phyloP scores from a whole-genome alignment of 2,329 filamentous ascomycete genomes.

The Calonectria hongkongensis region DNA sequence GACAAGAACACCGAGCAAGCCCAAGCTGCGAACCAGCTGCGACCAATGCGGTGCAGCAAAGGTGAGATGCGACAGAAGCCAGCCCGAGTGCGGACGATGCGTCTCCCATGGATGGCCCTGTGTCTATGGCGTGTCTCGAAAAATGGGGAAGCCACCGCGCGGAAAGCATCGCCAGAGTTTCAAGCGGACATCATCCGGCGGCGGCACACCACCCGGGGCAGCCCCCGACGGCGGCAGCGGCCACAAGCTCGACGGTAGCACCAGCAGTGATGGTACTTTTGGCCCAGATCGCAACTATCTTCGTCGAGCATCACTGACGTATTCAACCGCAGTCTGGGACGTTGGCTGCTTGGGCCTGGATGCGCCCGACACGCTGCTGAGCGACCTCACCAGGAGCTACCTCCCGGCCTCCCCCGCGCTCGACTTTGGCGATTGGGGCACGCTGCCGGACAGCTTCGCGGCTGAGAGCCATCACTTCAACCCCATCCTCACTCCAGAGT shows the following conservation, averaged over 20 bases:
- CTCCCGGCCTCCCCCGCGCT: constrained; percentile 12
- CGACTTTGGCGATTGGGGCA: constrained; percentile 23
- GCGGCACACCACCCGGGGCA: neutral
- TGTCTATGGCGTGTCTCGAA: constrained; percentile 34
- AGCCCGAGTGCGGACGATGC: constrained; percentile 30
- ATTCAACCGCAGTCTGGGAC: constrained; percentile 18
- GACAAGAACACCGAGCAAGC: constrained; percentile 14
- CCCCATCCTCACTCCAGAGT: constrained; percentile 3
- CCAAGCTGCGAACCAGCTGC: constrained; percentile 32
- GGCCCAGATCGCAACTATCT: neutral
- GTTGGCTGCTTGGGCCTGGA: constrained; percentile 5
- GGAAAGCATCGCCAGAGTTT: constrained; percentile 26
- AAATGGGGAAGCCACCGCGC: constrained; percentile 36
- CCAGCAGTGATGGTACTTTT: constrained; percentile 11
- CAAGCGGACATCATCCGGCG: neutral
- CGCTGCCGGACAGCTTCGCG: neutral
- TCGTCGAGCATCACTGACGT: neutral
- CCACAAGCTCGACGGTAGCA: constrained; percentile 17
- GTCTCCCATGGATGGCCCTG: constrained; percentile 28
- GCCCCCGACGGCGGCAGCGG: neutral
- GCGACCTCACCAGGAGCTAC: constrained; percentile 12
- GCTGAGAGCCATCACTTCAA: neutral
- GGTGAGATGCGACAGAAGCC: constrained; percentile 31
- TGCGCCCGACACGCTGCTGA: constrained; percentile 7
- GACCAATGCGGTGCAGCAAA: constrained; percentile 32